Percentiles rank a stretch among this genome's conserved stretches.
Conservation (phyloP, 345 rosid genomes). For the Erucastrum elatum region DNA sequence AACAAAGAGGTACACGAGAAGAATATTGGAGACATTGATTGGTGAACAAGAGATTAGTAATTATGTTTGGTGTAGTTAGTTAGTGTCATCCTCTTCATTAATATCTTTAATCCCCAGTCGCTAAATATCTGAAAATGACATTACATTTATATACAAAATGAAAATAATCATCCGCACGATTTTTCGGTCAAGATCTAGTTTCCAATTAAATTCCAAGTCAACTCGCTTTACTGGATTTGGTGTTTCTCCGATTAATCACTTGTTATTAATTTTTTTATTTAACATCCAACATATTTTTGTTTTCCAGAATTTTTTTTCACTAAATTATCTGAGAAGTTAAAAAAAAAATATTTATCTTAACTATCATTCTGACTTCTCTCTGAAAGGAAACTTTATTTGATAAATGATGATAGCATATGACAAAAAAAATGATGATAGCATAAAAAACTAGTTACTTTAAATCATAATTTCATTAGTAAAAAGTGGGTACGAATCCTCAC, state of each 20-base stretch:
- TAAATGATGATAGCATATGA: neutral
- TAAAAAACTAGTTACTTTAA: neutral
- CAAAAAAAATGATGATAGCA: no score
- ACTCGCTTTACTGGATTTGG: neutral
- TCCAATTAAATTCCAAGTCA: neutral
- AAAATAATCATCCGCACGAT: no score
- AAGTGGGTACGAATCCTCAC: constrained; percentile 25
- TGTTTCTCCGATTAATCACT: constrained; percentile 2
- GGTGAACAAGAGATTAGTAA: constrained; percentile 31
- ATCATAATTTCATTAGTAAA: constrained; percentile 14
- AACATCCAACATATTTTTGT: neutral
- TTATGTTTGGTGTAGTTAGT: constrained; percentile 36
- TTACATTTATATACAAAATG: no score
- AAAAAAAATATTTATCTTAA: neutral
- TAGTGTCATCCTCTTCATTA: constrained; percentile 19
- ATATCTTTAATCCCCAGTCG: constrained; percentile 10
- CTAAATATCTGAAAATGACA: constrained; percentile 29
- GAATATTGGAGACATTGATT: constrained; percentile 29
- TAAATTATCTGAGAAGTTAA: neutral
- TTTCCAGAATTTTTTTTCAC: neutral
- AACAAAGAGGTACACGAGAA: constrained; percentile 23
- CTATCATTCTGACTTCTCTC: neutral
- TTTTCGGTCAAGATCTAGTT: no score
- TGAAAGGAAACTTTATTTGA: neutral
- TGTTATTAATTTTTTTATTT: neutral